These are phyloP conservation scores for Knufia petricola DNA, from an alignment of 2,329 filamentous ascomycete species.

Conservation along the genomic window DNA sequence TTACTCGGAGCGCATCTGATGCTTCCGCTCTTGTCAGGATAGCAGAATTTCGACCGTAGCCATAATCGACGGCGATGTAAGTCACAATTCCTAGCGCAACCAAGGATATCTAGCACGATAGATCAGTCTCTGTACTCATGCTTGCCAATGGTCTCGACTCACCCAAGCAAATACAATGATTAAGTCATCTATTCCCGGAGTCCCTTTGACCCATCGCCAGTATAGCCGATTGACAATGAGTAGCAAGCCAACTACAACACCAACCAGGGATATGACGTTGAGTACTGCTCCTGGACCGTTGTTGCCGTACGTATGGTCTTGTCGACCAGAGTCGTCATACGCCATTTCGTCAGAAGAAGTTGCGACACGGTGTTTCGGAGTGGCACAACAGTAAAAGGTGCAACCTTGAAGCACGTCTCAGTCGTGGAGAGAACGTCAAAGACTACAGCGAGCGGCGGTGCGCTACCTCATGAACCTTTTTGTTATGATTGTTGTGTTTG, in stretches of 20 bases:
- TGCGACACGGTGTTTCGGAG: background rate
- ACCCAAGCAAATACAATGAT: conserved; percentile 25
- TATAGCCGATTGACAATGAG: conserved; percentile 7
- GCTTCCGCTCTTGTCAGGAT: conserved; percentile 21
- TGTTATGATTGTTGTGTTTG: background rate
- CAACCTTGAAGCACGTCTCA: background rate
- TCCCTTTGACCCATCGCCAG: conserved; percentile 13
- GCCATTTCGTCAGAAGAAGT: background rate
- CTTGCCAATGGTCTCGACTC: conserved; percentile 2
- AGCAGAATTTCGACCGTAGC: conserved; percentile 25
- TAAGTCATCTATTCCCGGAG: conserved; percentile 24
- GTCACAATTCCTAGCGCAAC: conserved; percentile 24
- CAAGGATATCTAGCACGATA: conserved; percentile 21
- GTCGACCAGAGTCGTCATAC: conserved; percentile 7
- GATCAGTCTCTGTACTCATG: background rate
- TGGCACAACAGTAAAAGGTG: background rate
- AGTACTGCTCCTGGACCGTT: conserved; percentile 4
- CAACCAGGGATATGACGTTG: conserved; percentile 2
- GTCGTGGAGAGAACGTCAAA: background rate
- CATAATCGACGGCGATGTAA: conserved; percentile 26
- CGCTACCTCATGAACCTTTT: background rate
- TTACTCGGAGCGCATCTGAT: conserved; percentile 22
- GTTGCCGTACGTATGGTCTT: conserved; percentile 4
- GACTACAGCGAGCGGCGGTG: background rate
- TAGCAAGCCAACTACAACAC: conserved; percentile 6